Evolutionary conservation across 768 basidiomycete genomes (phyloP).

Genomic region (Gyrodon lividus): DNA sequence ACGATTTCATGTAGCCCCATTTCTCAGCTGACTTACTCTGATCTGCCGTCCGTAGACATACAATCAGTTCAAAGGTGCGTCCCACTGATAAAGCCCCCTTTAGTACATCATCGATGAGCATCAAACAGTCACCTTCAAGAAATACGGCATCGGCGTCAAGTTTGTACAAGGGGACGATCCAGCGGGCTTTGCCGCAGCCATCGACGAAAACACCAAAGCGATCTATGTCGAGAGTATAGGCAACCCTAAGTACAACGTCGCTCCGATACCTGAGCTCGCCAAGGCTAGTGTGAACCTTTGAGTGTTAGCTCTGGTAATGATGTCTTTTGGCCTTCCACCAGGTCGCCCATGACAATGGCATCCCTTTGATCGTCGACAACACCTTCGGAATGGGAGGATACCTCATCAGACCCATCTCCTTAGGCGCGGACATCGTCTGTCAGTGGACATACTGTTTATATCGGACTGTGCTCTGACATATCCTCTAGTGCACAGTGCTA

Average conservation of each 20-base stretch:
- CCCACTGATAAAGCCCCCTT: neutral
- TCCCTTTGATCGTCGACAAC: slow-evolving; percentile 67
- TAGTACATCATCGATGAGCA: neutral
- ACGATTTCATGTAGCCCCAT: neutral
- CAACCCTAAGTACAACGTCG: slow-evolving; percentile 59
- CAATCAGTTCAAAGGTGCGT: slow-evolving; percentile 60
- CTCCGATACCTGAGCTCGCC: slow-evolving; percentile 55
- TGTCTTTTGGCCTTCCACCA: slow-evolving; percentile 12
- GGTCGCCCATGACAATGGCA: slow-evolving; percentile 58
- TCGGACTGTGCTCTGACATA: neutral
- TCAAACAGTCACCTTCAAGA: slow-evolving; percentile 49
- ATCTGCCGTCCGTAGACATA: slow-evolving; percentile 43
- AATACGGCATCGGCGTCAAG: slow-evolving; percentile 53
- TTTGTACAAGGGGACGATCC: slow-evolving; percentile 51
- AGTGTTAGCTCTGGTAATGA: neutral
- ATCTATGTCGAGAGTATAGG: slow-evolving; percentile 62
- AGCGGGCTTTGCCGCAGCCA: slow-evolving; percentile 47
- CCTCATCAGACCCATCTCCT: slow-evolving; percentile 50
- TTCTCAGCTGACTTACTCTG: neutral
- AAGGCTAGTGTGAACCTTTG: slow-evolving; percentile 34
- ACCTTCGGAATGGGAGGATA: slow-evolving; percentile 65
- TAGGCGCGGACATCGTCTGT: slow-evolving; percentile 57
- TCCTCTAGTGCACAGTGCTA: slow-evolving; percentile 49
- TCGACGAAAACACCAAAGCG: slow-evolving; percentile 60
- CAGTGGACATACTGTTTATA: slow-evolving; percentile 3